Base-by-base conservation (phyloP, 1,284 basidiomycete genomes). In the Clitocybe nebularis region DNA sequence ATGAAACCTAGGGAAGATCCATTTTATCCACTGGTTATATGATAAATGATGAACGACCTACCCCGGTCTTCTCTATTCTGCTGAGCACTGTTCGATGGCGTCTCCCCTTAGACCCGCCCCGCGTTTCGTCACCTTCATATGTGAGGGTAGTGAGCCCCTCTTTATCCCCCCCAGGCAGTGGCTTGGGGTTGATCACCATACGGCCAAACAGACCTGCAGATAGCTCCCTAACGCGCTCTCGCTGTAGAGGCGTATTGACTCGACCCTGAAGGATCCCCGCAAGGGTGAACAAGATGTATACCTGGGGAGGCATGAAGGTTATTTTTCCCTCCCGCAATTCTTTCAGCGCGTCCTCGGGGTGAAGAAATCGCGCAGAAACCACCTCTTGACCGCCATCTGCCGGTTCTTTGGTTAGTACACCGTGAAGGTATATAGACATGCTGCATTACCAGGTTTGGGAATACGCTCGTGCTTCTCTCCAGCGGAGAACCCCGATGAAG, bases 241-340 rank as follows among this genome's bases (percentile, higher is more conserved):
- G 64, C 53, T 83, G 75, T 10, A 63, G 63, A 0, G 50, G 24
- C 4, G 73, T 75, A 47, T 62, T 76, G 30, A 44, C 39, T 16
- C 56, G 39, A 35, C 71, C 69, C 4, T 55, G 42, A 14, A 84
- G 61, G 26, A 83, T 63, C 19, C 63, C 66, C 3, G 73, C 65
- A 24, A 87, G 67, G 3, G 80, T 84, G 6, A 67, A 61, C 20
- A 85, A 59, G 39, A 87, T 69, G 57, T 87, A 87, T 54, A 71
- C 81, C 54, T 87, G 84, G 4, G 84, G 84, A 14, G 83, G 82
- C 77, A 84, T 79, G 39, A 84, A 66, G 2, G 66, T 66, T 45
- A 87, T 77, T 45, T 69, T 65, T 11, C 69, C 63, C 16, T 65
- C 61, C 22, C 56, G 58, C 55, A 75, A 78, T 54, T 79, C 76